phyloP scores from a whole-genome alignment of 257 asterid genomes.

The Lantana camara region DNA sequence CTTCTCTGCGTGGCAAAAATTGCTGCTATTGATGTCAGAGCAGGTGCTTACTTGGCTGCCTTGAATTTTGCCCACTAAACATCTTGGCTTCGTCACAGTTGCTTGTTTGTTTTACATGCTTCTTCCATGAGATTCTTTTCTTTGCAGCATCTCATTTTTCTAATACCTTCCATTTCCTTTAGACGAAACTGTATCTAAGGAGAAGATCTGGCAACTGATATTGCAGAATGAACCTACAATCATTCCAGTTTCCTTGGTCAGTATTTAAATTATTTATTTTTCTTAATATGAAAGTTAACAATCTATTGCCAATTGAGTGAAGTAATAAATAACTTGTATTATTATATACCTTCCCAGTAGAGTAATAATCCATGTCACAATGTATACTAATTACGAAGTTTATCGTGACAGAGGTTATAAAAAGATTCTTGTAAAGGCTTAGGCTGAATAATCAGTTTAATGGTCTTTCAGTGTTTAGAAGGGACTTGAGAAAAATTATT shows the following conservation, averaged over 20 bases:
- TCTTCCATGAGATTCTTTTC: slow-evolving; percentile 4
- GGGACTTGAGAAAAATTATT: slow-evolving; percentile 15
- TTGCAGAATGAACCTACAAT: slow-evolving; percentile 90
- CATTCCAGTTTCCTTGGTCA: slow-evolving; percentile 82
- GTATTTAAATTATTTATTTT: slow-evolving; percentile 30
- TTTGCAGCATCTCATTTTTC: slow-evolving; percentile 26
- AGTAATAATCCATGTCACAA: slow-evolving; percentile 6
- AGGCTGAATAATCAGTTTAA: slow-evolving; percentile 16
- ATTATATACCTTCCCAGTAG: not conserved
- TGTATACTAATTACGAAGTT: not conserved
- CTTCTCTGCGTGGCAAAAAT: slow-evolving; percentile 72
- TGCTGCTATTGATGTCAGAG: slow-evolving; percentile 86
- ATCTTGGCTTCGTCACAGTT: slow-evolving; percentile 7
- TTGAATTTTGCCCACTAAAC: slow-evolving; percentile 23
- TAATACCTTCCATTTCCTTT: slow-evolving; percentile 39
- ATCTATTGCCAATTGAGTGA: slow-evolving; percentile 15
- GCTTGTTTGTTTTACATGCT: slow-evolving; percentile 3
- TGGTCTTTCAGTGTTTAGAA: slow-evolving; percentile 4
- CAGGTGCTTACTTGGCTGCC: slow-evolving; percentile 55
- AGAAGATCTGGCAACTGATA: slow-evolving; percentile 91
- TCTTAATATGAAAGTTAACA: slow-evolving; percentile 5
- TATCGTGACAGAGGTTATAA: slow-evolving; percentile 21
- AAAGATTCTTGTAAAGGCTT: not conserved
- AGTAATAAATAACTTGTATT: not conserved
- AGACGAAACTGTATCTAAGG: slow-evolving; percentile 86